A percentile compares a stretch with the other conserved stretches of the same genome.
These are phyloP conservation scores for Phytopythium chamaehyphon DNA, from an alignment of 352 stramenopile species.

Conservation along the genomic window DNA sequence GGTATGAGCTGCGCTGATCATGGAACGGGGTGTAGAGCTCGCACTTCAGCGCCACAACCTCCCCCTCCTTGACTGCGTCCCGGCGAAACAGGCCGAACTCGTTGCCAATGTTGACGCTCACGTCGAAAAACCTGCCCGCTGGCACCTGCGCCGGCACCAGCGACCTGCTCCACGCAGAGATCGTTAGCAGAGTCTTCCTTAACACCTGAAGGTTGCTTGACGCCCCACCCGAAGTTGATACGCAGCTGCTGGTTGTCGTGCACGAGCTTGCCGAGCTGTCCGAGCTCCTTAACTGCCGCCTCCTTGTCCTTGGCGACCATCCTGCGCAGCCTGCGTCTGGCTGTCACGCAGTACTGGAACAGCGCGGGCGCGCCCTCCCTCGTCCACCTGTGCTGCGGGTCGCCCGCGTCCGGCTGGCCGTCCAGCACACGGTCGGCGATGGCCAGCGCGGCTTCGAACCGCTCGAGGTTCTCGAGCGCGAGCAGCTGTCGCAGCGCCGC, in stretches of 20 bases:
- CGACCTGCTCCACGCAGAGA: conserved; percentile 38
- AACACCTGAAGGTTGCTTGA: conserved; percentile 1
- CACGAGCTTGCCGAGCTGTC: conserved; percentile 71
- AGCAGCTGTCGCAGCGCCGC: conserved; percentile 54
- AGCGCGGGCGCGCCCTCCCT: conserved; percentile 20
- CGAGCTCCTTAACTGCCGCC: conserved; percentile 41
- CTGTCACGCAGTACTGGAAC: conserved; percentile 55
- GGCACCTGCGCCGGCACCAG: conserved; percentile 51
- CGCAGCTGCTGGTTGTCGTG: conserved; percentile 74
- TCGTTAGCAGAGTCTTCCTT: too few relatives aligned
- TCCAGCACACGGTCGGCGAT: conserved; percentile 47
- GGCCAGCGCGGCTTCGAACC: conserved; percentile 56
- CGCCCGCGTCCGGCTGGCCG: background rate
- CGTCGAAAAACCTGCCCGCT: conserved; percentile 48
- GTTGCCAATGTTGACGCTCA: conserved; percentile 75
- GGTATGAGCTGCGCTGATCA: conserved; percentile 13
- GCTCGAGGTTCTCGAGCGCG: conserved; percentile 73
- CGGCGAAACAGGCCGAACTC: conserved; percentile 79
- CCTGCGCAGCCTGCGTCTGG: conserved; percentile 46
- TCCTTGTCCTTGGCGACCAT: conserved; percentile 46
- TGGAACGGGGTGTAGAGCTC: conserved; percentile 33
- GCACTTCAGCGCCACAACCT: conserved; percentile 48
- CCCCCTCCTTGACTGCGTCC: conserved; percentile 33
- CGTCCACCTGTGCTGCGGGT: background rate
- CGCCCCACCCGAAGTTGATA: conserved; percentile 68